phyloP scores from a whole-genome alignment of 495 filamentous ascomycete genomes.

The Podospora didyma region DNA sequence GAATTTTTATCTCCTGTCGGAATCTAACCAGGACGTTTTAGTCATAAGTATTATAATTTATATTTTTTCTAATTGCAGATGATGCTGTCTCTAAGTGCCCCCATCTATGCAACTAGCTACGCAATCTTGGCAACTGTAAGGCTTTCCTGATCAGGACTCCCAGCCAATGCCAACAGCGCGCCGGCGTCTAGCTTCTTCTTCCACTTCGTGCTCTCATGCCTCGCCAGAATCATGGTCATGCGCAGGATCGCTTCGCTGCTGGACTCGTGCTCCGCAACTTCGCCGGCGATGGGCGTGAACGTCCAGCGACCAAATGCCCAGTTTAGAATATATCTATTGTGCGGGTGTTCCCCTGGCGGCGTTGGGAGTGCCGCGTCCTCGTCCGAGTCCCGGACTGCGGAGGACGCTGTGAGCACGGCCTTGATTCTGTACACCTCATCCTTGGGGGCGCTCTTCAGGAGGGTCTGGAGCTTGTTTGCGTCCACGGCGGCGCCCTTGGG shows the following conservation, averaged over 20 bases:
- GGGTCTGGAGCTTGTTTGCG: constrained; percentile 55
- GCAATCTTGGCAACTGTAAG: constrained; percentile 42
- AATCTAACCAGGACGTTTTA: no score
- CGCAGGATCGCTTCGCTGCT: constrained; percentile 53
- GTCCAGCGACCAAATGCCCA: constrained; percentile 98
- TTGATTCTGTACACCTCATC: constrained; percentile 97
- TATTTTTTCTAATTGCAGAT: background rate
- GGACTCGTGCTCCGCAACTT: constrained; percentile 41
- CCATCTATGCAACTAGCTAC: background rate
- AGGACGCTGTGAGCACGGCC: constrained; percentile 63
- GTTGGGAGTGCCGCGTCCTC: constrained; percentile 33
- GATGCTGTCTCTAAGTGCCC: background rate
- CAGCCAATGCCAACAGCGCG: constrained; percentile 52
- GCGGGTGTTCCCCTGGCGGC: constrained; percentile 4
- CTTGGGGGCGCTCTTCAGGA: constrained; percentile 70
- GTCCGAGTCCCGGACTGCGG: constrained; percentile 56
- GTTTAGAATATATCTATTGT: constrained; percentile 74
- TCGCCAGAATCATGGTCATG: constrained; percentile 81
- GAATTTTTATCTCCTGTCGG: no score
- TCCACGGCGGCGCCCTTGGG: constrained; percentile 47
- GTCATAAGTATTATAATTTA: no score
- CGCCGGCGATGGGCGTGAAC: constrained; percentile 58
- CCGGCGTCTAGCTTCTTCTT: constrained; percentile 72
- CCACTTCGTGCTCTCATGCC: constrained; percentile 85
- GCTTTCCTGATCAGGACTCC: constrained; percentile 27